These are phyloP conservation scores for Epicoccum sorghinum DNA, from an alignment of 2,329 filamentous ascomycete species.

Conservation along the genomic window DNA sequence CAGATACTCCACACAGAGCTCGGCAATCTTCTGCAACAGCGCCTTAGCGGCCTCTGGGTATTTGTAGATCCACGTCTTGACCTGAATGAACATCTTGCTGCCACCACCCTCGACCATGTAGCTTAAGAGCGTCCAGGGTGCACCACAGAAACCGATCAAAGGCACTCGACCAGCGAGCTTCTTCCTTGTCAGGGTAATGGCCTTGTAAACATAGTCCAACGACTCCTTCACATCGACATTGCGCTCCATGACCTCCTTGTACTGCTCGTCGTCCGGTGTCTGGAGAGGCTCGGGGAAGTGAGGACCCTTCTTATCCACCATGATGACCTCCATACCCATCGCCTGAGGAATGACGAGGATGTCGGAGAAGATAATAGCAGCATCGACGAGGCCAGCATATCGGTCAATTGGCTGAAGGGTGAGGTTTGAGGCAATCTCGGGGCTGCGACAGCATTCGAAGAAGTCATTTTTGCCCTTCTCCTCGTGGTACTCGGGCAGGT, in stretches of 20 bases:
- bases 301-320: constrained; percentile 96
- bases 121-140: constrained; percentile 94
- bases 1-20: constrained; percentile 93
- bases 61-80: constrained; percentile 96
- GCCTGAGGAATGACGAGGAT: constrained; percentile 98
- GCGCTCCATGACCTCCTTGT: constrained; percentile 74
- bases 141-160: constrained; percentile 94
- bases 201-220: constrained; percentile 93
- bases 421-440: constrained; percentile 89
- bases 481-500: constrained; percentile 96
- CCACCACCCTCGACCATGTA: constrained; percentile 99
- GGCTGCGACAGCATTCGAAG: constrained; percentile 94
- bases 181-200: constrained; percentile 86
- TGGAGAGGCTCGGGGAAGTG: constrained; percentile 87
- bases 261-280: constrained; percentile 82
- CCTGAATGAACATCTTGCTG: constrained; percentile 90
- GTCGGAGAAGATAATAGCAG: constrained; percentile 98
- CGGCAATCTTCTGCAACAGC: constrained; percentile 87
- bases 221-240: constrained; percentile 84
- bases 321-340: constrained; percentile 97
- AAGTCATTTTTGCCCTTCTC: constrained; percentile 91
- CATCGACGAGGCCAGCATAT: constrained; percentile 87
- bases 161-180: constrained; percentile 90
- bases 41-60: constrained; percentile 80
- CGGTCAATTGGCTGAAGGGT: constrained; percentile 95